Evolutionary conservation across 202 grass and related monocot species (phyloP).

Genomic region (Schoenoplectus triqueter): DNA sequence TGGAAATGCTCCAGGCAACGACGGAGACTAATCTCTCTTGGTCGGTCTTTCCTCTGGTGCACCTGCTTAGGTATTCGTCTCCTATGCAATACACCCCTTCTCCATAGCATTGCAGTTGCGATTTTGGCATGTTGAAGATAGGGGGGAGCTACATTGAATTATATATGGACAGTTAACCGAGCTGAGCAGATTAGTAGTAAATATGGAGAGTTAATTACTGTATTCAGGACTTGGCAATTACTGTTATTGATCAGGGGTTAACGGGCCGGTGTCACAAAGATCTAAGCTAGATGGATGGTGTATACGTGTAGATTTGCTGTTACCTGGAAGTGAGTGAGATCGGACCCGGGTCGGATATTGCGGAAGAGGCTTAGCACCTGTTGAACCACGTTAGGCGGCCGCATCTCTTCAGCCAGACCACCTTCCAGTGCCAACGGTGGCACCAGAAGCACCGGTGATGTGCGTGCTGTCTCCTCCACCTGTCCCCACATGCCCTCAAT

Average conservation of each 20-base stretch:
- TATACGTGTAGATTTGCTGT: neutral
- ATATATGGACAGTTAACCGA: too few species aligned
- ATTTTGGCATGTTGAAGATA: constrained; percentile 96
- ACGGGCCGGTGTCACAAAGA: neutral
- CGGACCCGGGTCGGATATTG: constrained; percentile 72
- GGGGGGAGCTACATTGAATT: constrained; percentile 62
- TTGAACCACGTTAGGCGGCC: constrained; percentile 58
- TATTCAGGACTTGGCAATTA: neutral
- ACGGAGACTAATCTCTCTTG: constrained; percentile 64
- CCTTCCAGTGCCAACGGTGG: constrained; percentile 77
- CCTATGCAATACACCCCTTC: constrained; percentile 77
- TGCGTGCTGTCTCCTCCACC: neutral
- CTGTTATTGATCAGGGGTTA: neutral
- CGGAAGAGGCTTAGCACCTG: constrained; percentile 76
- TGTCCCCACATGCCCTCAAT: neutral
- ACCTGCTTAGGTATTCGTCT: constrained; percentile 51
- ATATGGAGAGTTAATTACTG: neutral
- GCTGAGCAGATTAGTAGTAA: neutral
- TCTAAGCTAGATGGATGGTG: neutral
- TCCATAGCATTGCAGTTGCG: constrained; percentile 89
- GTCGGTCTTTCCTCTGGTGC: constrained; percentile 46
- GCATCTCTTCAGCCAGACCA: constrained; percentile 68
- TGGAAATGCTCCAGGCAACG: constrained; percentile 88
- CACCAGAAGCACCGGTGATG: constrained; percentile 47
- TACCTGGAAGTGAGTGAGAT: constrained; percentile 88